Percentiles rank a stretch among this genome's conserved stretches.
These are phyloP conservation scores for Penicillium simplicissimum DNA, from an alignment of 495 filamentous ascomycete genomes.

Conservation along the genomic window DNA sequence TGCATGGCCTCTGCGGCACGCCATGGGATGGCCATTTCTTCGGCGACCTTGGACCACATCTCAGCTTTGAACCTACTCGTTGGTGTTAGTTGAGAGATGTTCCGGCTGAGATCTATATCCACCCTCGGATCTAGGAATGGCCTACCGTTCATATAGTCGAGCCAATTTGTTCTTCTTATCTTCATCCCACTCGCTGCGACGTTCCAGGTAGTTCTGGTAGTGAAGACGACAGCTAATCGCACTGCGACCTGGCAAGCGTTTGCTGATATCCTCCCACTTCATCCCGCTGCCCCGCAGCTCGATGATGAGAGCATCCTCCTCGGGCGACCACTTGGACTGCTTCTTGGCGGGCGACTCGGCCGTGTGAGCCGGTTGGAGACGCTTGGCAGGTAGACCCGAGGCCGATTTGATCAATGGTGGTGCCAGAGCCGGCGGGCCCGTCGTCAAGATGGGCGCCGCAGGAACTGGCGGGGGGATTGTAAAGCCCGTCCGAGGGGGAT, in stretches of 20 bases:
- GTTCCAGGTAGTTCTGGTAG: constrained; percentile 96
- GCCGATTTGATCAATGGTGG: constrained; percentile 37
- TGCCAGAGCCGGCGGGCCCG: constrained; percentile 32
- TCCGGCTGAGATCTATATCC: not conserved
- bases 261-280: constrained; percentile 99
- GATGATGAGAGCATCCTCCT: constrained; percentile 89
- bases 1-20: constrained; percentile 96
- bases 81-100: constrained; percentile 11
- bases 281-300: constrained; percentile 83
- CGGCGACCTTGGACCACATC: constrained; percentile 93
- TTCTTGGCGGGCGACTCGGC: constrained; percentile 83
- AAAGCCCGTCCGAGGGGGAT: constrained; percentile 50
- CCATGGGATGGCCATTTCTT: constrained; percentile 97
- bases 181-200: constrained; percentile 90
- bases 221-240: constrained; percentile 91
- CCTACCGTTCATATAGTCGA: constrained; percentile 91
- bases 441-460: constrained; percentile 32
- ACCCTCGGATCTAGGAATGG: not conserved
- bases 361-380: constrained; percentile 48
- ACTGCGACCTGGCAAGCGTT: constrained; percentile 83
- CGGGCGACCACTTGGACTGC: constrained; percentile 92
- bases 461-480: constrained; percentile 45
- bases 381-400: constrained; percentile 48
- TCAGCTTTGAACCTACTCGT: constrained; percentile 82
- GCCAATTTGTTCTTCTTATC: constrained; percentile 97